phyloP scores from a whole-genome alignment of 2,329 filamentous ascomycete species.

The Exophiala mesophila region DNA sequence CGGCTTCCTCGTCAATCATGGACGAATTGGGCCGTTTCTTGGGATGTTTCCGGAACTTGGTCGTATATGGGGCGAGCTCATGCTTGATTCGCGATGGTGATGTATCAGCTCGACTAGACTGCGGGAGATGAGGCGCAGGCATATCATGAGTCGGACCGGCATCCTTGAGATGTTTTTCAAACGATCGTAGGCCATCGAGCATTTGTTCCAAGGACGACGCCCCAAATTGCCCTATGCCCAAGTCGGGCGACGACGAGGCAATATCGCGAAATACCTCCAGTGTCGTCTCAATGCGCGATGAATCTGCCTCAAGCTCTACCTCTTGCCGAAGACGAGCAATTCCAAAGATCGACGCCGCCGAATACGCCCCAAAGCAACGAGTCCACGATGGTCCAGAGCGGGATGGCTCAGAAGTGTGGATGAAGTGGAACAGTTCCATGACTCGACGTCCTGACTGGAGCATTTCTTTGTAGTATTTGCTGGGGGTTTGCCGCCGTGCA shows the following conservation, averaged over 20 bases:
- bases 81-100: not conserved
- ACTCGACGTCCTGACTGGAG: slow-evolving; percentile 14
- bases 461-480: slow-evolving; percentile 8
- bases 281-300: slow-evolving; percentile 7
- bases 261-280: slow-evolving; percentile 12
- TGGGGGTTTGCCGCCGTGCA: slow-evolving; percentile 6
- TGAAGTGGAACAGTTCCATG: slow-evolving; percentile 15
- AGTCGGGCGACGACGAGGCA: not conserved
- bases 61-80: not conserved
- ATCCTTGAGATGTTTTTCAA: not conserved
- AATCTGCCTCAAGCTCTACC: slow-evolving; percentile 14
- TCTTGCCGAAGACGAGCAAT: slow-evolving; percentile 17
- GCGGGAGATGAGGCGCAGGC: not conserved
- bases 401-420: slow-evolving; percentile 9
- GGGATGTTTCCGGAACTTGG: not conserved
- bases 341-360: slow-evolving; percentile 13
- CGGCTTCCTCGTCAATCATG: not conserved
- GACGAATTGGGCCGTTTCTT: not conserved
- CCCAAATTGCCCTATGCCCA: slow-evolving; percentile 7
- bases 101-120: not conserved
- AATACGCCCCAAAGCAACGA: slow-evolving; percentile 19
- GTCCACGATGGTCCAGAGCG: slow-evolving; percentile 13
- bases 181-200: slow-evolving; percentile 5
- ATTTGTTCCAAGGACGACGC: slow-evolving; percentile 4
- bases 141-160: not conserved